These are phyloP conservation scores for Penicillium expansum DNA, from an alignment of 2,329 filamentous ascomycete genomes.

Conservation along the genomic window DNA sequence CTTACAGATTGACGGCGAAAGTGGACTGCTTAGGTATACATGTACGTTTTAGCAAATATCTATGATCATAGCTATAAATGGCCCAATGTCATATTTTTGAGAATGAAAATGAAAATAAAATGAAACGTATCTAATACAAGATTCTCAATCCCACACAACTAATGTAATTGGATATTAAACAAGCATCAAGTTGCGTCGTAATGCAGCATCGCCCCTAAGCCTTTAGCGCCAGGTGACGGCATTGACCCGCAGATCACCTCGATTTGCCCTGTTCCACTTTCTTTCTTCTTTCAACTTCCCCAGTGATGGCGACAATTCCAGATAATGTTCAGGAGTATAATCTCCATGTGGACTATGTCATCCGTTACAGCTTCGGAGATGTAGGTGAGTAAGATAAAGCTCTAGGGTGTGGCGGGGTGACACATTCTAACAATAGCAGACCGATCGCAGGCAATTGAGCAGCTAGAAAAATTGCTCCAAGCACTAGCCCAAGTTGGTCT, in stretches of 20 bases:
- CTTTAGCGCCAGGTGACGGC: slow-evolving; percentile 20
- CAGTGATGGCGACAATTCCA: slow-evolving; percentile 30
- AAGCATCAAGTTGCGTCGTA: neutral
- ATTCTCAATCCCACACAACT: neutral
- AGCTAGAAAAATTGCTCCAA: slow-evolving; percentile 76
- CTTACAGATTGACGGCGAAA: neutral
- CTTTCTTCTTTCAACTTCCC: slow-evolving; percentile 2
- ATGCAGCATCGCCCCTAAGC: slow-evolving; percentile 7
- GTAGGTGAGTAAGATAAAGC: slow-evolving; percentile 51
- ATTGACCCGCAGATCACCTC: slow-evolving; percentile 11
- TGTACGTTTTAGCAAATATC: neutral
- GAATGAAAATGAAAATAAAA: neutral
- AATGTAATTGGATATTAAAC: neutral
- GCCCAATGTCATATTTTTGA: neutral
- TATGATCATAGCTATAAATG: neutral
- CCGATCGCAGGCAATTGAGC: slow-evolving; percentile 65
- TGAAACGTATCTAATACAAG: neutral
- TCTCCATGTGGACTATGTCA: slow-evolving; percentile 82
- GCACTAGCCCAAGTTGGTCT: slow-evolving; percentile 75
- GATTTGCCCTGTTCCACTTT: slow-evolving; percentile 5
- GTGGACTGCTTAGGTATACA: neutral
- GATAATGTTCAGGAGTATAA: slow-evolving; percentile 47
- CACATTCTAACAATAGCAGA: slow-evolving; percentile 47
- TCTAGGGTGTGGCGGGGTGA: neutral
- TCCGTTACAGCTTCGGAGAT: slow-evolving; percentile 71